These are phyloP conservation scores for Aulographum hederae DNA, from an alignment of 2,329 filamentous ascomycete genomes.

Conservation along the genomic window DNA sequence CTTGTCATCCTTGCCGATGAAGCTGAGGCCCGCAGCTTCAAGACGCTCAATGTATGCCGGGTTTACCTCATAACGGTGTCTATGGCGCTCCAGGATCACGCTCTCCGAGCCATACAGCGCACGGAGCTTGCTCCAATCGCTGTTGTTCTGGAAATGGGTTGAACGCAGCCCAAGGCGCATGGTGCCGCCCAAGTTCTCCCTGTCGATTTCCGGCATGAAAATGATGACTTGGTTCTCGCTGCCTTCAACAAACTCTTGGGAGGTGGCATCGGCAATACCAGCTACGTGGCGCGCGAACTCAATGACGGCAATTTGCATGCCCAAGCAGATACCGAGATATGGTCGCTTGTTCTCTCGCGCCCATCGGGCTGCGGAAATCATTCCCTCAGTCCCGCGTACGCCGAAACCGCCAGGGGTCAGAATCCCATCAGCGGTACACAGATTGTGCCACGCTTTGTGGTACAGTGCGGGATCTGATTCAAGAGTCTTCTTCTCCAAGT, in stretches of 20 bases:
- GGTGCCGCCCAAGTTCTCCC: constrained; percentile 61
- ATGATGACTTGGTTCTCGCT: constrained; percentile 52
- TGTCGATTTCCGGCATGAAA: constrained; percentile 81
- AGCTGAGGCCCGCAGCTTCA: constrained; percentile 49
- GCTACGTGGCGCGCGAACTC: constrained; percentile 68
- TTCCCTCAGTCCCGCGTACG: constrained; percentile 65
- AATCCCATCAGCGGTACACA: constrained; percentile 52
- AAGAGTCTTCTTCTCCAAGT: constrained; percentile 53
- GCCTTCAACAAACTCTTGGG: constrained; percentile 39
- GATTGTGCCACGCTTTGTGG: constrained; percentile 70
- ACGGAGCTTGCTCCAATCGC: constrained; percentile 63
- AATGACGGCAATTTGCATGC: constrained; percentile 84
- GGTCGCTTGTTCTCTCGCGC: constrained; percentile 65
- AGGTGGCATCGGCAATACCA: constrained; percentile 38
- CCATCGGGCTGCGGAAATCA: constrained; percentile 77
- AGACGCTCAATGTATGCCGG: constrained; percentile 54
- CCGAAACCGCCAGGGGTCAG: constrained; percentile 69
- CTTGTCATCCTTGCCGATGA: constrained; percentile 63
- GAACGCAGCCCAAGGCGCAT: constrained; percentile 69
- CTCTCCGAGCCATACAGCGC: constrained; percentile 45
- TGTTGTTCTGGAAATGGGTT: constrained; percentile 56
- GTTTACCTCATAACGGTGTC: constrained; percentile 85
- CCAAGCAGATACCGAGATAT: constrained; percentile 78
- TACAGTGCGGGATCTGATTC: constrained; percentile 49
- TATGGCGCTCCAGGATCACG: constrained; percentile 50